Percentiles rank a stretch among this genome's conserved stretches.
Evolutionary conservation across 176 grass and related monocot species (phyloP).

Genomic region (Puya raimondii): DNA sequence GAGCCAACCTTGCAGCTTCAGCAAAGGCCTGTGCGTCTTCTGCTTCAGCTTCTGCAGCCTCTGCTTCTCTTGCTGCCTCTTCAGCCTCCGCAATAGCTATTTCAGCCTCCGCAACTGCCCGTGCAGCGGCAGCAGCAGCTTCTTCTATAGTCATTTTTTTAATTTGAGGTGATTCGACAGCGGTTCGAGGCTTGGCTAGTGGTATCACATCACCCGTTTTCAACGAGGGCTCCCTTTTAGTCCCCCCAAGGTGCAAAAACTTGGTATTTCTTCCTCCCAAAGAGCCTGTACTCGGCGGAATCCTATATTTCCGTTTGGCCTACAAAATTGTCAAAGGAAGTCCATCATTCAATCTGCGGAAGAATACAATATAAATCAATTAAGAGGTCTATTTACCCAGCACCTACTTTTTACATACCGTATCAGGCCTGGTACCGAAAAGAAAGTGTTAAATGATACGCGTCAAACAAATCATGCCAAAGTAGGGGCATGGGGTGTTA

Average conservation of each 20-base stretch:
- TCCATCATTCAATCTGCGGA: not conserved
- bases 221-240: conserved; percentile 2
- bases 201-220: conserved; percentile 28
- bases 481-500: too few relatives aligned
- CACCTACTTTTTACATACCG: too few relatives aligned
- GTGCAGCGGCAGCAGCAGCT: conserved; percentile 70
- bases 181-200: conserved; percentile 40
- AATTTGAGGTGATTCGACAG: conserved; percentile 50
- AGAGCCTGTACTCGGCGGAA: conserved; percentile 38
- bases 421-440: too few relatives aligned
- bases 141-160: conserved; percentile 52
- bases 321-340: conserved; percentile 26
- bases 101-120: conserved; percentile 86
- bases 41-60: conserved; percentile 59
- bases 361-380: not conserved
- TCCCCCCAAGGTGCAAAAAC: conserved; percentile 23
- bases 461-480: too few relatives aligned
- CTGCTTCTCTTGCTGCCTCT: conserved; percentile 67
- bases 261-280: conserved; percentile 35
- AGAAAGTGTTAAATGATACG: too few relatives aligned
- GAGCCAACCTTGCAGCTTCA: conserved; percentile 38
- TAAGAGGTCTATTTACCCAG: too few relatives aligned
- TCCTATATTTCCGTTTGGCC: conserved; percentile 72
- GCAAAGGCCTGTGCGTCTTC: conserved; percentile 60
- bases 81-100: conserved; percentile 56